Percentiles rank a stretch among this genome's conserved stretches.
These are phyloP conservation scores for Entomortierella lignicola DNA, from an alignment of 192 early-diverging fungal genomes.

Conservation along the genomic window DNA sequence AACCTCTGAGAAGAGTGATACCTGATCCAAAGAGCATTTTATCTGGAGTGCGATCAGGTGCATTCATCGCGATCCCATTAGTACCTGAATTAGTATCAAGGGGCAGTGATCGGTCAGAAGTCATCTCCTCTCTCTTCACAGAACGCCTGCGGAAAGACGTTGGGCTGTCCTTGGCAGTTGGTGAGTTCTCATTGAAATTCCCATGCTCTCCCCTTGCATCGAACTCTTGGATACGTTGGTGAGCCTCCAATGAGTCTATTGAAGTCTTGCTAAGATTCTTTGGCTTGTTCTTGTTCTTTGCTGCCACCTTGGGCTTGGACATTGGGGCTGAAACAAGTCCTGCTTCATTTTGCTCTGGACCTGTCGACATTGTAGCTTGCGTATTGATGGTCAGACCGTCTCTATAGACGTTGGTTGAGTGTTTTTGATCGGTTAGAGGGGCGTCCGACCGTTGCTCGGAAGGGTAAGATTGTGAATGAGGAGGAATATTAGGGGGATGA, in stretches of 20 bases:
- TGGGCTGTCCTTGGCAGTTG: not conserved
- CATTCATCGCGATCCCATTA: not conserved
- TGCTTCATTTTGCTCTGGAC: not conserved
- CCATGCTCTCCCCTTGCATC: not conserved
- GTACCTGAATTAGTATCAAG: not conserved
- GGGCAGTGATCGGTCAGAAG: not conserved
- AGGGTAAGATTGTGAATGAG: not conserved
- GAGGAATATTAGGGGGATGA: not conserved
- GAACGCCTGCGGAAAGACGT: not conserved
- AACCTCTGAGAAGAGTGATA: slow-evolving; percentile 31
- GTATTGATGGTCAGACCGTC: not conserved
- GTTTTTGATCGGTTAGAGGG: not conserved
- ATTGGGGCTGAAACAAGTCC: not conserved
- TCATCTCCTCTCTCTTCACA: not conserved
- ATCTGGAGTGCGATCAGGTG: not conserved
- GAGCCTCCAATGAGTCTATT: not conserved
- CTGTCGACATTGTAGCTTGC: not conserved
- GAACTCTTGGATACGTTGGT: not conserved
- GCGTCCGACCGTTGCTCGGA: slow-evolving; percentile 4
- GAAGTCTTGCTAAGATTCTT: slow-evolving; percentile 1
- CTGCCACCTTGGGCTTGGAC: slow-evolving; percentile 6
- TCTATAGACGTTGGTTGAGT: not conserved
- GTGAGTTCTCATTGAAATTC: not conserved
- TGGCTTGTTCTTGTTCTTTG: slow-evolving; percentile 10
- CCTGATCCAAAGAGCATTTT: slow-evolving; percentile 42